Evolutionary conservation across 306 rosid species (phyloP).

Genomic region (Benincasa hispida): DNA sequence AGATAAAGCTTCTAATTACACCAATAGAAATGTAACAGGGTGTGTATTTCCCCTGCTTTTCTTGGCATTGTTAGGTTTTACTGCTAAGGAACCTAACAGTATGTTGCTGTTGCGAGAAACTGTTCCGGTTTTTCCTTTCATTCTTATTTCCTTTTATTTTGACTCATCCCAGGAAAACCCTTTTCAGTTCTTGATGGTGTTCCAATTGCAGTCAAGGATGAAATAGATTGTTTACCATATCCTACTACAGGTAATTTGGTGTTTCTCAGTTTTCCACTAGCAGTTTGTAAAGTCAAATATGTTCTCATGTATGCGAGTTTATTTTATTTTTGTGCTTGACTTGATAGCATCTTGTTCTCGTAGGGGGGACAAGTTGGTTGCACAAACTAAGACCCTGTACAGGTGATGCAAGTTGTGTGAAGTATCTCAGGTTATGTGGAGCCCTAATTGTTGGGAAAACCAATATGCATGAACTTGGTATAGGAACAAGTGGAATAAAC

Average conservation of each 20-base stretch:
- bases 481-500: slow-evolving; percentile 93
- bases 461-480: slow-evolving; percentile 97
- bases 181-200: slow-evolving; percentile 74
- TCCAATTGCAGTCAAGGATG: slow-evolving; percentile 82
- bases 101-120: neutral
- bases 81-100: too few relatives aligned
- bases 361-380: slow-evolving; percentile 91
- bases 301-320: neutral
- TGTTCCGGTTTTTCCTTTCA: neutral
- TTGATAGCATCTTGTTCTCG: neutral
- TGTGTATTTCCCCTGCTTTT: too few relatives aligned
- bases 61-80: too few relatives aligned
- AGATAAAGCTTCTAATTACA: too few relatives aligned
- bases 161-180: slow-evolving; percentile 37
- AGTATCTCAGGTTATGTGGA: slow-evolving; percentile 63
- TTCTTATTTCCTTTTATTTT: slow-evolving; percentile 4
- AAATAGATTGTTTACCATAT: slow-evolving; percentile 87
- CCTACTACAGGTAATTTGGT: slow-evolving; percentile 69
- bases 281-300: neutral
- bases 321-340: neutral
- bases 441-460: slow-evolving; percentile 82
- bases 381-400: slow-evolving; percentile 61
- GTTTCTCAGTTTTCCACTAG: slow-evolving; percentile 1
- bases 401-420: slow-evolving; percentile 72
- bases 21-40: too few relatives aligned